phyloP scores from a whole-genome alignment of 2,329 filamentous ascomycete genomes.

The Nigrospora sphaerica region DNA sequence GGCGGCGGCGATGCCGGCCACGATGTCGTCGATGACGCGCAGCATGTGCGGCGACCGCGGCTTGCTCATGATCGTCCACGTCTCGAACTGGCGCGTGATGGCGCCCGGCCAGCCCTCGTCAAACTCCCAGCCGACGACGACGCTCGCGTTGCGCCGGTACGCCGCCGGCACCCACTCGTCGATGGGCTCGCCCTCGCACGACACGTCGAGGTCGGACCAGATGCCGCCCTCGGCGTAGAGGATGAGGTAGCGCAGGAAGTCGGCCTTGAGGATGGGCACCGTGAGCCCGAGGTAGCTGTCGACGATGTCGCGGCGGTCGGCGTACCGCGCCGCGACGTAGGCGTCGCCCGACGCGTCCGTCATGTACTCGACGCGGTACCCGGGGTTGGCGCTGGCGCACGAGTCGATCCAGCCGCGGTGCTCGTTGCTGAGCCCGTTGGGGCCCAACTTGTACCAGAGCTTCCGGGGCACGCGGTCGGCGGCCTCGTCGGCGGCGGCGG shows the following conservation, averaged over 20 bases:
- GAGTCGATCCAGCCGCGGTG: constrained; percentile 19
- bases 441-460: background rate
- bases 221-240: constrained; percentile 72
- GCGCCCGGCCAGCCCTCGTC: constrained; percentile 12
- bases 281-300: constrained; percentile 13
- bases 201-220: constrained; percentile 47
- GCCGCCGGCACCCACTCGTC: constrained; percentile 24
- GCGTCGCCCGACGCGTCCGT: constrained; percentile 30
- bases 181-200: constrained; percentile 21
- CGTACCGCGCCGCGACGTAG: constrained; percentile 55
- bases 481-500: no score
- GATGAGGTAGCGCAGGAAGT: constrained; percentile 63
- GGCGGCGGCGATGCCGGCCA: constrained; percentile 3
- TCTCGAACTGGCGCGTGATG: constrained; percentile 15
- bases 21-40: constrained; percentile 11
- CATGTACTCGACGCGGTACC: constrained; percentile 15
- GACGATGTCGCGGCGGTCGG: constrained; percentile 20
- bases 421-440: background rate
- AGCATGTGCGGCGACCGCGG: constrained; percentile 9
- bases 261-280: constrained; percentile 45
- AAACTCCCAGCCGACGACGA: constrained; percentile 20
- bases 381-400: constrained; percentile 18
- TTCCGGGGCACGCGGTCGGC: background rate
- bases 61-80: constrained; percentile 13
- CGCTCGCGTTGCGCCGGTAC: constrained; percentile 3